Base-by-base conservation (phyloP, 441 rosid species). In the Pelargonium myrrhifolium region DNA sequence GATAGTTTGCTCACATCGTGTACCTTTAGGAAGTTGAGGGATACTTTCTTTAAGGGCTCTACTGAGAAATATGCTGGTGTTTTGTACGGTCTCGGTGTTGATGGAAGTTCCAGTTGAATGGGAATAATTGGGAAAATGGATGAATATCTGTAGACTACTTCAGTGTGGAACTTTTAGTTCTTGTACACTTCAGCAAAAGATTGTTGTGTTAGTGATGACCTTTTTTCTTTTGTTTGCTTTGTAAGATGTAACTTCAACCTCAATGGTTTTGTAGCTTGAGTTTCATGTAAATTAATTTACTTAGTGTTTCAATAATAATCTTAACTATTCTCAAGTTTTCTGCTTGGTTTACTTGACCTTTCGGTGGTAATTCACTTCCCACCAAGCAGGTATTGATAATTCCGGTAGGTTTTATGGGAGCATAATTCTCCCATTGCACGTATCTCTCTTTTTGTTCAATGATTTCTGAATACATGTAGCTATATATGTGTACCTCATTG, bases 11-110 rank as follows among this genome's bases (percentile, higher is more conserved):
- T 83, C 58, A 83, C 87, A 21, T 78, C 81, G n/a, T 74, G 80
- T 62, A 75, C 87, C 7, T 83, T 81, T 71, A 76, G 76, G 81
- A 83, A 83, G 79, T 76, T 83, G 66, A 81, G 74, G 66, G 83
- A 81, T 31, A 81, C 66, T 49, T 83, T 79, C 67, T 83, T 83
- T 80, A 73, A 51, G 0, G 85, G 85, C 11, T 75, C 76, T 0
- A 68, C 72, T 0, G 85, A 79, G 75, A 81, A 76, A 62, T 83
- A 83, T 49, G 78, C 80, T 2, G 87, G 87, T 20, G 87, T 83
- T n/a, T 75, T 83, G 81, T 83, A 83, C 61, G 87, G 87, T 76
- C 77, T 83, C 20, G 90, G 92, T 55, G 87, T 87, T 3, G 96
- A 85, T 77, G 87, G 84, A 66, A 74, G 68, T 76, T 47, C 75